Percentiles rank a stretch among this genome's conserved stretches.
Evolutionary conservation across 163 green algal species (phyloP).

Genomic region (Chlamydomonas reinhardtii): DNA sequence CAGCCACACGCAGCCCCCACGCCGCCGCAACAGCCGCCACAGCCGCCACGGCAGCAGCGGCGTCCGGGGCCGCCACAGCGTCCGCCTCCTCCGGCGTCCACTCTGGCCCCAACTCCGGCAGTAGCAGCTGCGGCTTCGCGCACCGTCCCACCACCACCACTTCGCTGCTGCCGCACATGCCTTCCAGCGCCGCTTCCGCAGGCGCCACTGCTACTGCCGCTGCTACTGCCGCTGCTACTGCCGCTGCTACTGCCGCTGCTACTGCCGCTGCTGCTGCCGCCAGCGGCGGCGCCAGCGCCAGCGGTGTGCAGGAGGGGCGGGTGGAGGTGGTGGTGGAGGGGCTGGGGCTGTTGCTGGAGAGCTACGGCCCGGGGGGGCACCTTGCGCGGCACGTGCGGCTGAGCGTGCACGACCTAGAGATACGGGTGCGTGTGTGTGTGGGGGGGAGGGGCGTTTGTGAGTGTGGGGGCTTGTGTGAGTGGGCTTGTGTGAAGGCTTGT

Average conservation of each 20-base stretch:
- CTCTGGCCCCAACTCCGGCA: no score
- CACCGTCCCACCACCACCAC: no score
- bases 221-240: no score
- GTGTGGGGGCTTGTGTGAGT: no score
- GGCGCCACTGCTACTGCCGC: no score
- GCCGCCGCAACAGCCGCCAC: no score
- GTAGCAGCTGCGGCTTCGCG: no score
- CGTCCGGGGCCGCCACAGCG: background rate
- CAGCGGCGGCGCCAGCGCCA: background rate
- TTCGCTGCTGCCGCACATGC: no score
- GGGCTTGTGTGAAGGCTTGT: no score
- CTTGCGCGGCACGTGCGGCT: conserved; percentile 32
- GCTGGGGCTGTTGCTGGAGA: conserved; percentile 42
- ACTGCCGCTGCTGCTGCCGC: no score
- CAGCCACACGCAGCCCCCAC: background rate
- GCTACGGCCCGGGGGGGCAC: conserved; percentile 49
- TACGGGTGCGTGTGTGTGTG: conserved; percentile 33
- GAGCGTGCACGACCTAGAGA: conserved; percentile 45
- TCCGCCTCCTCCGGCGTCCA: background rate
- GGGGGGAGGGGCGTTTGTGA: background rate
- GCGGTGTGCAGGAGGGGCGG: conserved; percentile 40
- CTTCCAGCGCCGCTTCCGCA: no score
- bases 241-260: no score
- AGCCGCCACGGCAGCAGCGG: background rate
- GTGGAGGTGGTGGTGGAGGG: conserved; percentile 57